phyloP scores from a whole-genome alignment of 768 basidiomycete species.

The Mycena maculata region DNA sequence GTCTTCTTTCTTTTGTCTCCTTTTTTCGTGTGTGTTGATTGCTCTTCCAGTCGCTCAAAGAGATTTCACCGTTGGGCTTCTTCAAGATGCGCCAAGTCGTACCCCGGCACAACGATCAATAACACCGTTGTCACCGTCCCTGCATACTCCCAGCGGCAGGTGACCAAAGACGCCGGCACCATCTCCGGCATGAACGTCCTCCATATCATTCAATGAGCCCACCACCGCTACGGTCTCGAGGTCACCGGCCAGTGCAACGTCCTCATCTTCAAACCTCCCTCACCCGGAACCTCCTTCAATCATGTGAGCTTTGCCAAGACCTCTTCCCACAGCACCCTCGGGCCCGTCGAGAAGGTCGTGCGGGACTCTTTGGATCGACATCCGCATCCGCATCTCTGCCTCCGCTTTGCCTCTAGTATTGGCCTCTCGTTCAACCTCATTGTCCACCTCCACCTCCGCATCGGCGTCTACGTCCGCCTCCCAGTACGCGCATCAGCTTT shows the following conservation, averaged over 20 bases:
- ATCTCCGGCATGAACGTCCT: constrained; percentile 60
- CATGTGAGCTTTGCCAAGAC: constrained; percentile 72
- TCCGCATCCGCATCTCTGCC: no score
- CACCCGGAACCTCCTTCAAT: constrained; percentile 75
- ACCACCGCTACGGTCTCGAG: constrained; percentile 83
- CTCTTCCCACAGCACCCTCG: constrained; percentile 69
- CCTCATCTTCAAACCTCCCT: constrained; percentile 48
- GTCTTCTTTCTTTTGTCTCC: not conserved
- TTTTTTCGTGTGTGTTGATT: not conserved
- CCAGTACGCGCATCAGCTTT: no score
- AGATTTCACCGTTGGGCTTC: constrained; percentile 5
- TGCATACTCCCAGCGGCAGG: constrained; percentile 29
- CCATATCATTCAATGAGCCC: constrained; percentile 89
- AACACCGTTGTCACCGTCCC: constrained; percentile 12
- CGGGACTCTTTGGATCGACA: constrained; percentile 18
- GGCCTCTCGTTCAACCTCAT: no score
- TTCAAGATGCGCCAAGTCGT: constrained; percentile 21
- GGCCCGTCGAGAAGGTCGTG: constrained; percentile 72
- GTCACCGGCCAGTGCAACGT: constrained; percentile 12
- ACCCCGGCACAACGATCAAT: constrained; percentile 8
- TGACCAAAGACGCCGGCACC: constrained; percentile 58
- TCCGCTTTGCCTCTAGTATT: no score
- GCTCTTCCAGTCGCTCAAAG: constrained; percentile 11
- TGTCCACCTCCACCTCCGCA: constrained; percentile 18
- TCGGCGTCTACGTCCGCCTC: constrained; percentile 23